These are phyloP conservation scores for Phanerodontia chrysosporium DNA, from an alignment of 768 basidiomycete species.

Conservation along the genomic window DNA sequence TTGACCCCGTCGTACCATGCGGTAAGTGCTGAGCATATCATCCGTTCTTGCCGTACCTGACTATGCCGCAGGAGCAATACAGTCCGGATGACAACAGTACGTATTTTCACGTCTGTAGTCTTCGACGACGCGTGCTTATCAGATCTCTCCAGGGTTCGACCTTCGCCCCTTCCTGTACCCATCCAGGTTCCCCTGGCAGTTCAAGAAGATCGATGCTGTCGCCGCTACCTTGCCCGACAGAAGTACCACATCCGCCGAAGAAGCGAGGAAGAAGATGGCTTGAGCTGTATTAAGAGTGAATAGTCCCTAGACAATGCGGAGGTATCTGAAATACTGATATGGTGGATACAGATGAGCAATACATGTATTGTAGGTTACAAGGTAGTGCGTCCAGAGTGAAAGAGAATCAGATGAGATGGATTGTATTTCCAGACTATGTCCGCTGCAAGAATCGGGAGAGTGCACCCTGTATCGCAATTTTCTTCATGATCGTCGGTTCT, in stretches of 20 bases:
- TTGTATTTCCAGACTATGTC: conserved; percentile 3
- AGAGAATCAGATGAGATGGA: background rate
- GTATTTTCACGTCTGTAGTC: conserved; percentile 22
- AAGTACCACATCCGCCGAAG: conserved; percentile 31
- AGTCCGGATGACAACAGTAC: conserved; percentile 94
- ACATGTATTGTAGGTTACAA: conserved; percentile 10
- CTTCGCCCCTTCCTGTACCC: conserved; percentile 95
- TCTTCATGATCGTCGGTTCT: conserved; percentile 90
- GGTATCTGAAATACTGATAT: conserved; percentile 11
- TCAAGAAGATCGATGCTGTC: conserved; percentile 88
- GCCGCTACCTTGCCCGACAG: conserved; percentile 74
- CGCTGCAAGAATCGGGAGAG: conserved; percentile 65
- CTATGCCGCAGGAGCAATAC: conserved; percentile 72
- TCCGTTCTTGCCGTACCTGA: conserved; percentile 2
- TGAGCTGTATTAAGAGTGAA: conserved; percentile 7
- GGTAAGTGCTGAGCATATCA: conserved; percentile 40
- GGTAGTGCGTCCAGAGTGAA: background rate
- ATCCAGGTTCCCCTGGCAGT: conserved; percentile 94
- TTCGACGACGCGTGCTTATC: conserved; percentile 12
- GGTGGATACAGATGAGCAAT: conserved; percentile 9
- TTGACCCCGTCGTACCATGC: conserved; percentile 93
- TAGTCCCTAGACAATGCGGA: conserved; percentile 1
- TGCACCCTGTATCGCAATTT: conserved; percentile 69
- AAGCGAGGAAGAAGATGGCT: conserved; percentile 32
- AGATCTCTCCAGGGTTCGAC: conserved; percentile 69